Percentiles rank a stretch among this genome's conserved stretches.
phyloP scores from a whole-genome alignment of 1,139 yeast species.

The Blastobotrys illinoisensis region DNA sequence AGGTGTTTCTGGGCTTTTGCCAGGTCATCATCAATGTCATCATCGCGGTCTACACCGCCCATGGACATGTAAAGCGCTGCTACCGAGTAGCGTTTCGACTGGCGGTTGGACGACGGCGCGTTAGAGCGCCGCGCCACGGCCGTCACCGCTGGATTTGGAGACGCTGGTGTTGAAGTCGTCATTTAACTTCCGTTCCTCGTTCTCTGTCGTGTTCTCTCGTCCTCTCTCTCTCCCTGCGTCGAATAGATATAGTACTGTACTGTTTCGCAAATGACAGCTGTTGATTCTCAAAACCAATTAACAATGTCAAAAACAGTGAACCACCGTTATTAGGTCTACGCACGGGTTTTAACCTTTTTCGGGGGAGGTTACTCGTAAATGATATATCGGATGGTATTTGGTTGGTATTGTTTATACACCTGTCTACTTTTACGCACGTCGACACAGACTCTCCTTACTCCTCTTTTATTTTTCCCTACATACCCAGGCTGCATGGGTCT shows the following conservation, averaged over 20 bases:
- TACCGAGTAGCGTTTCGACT: constrained; percentile 35
- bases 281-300: neutral
- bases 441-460: neutral
- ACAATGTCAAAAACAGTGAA: neutral
- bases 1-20: constrained; percentile 35
- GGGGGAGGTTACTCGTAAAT: too few relatives aligned
- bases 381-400: neutral
- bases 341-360: too few relatives aligned
- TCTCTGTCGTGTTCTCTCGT: neutral
- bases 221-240: neutral
- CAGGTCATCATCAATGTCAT: constrained; percentile 36
- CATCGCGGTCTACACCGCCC: constrained; percentile 36
- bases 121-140: constrained; percentile 9
- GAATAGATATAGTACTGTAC: neutral
- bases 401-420: neutral
- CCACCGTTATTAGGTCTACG: neutral
- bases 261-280: neutral
- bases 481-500: neutral
- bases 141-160: neutral
- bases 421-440: neutral
- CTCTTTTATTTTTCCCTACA: neutral
- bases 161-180: neutral
- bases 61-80: constrained; percentile 36
- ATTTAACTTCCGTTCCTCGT: neutral
- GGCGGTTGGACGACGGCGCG: constrained; percentile 24